Base-by-base conservation (phyloP, 352 stramenopile species). In the Phytopythium cucurbitacearum region DNA sequence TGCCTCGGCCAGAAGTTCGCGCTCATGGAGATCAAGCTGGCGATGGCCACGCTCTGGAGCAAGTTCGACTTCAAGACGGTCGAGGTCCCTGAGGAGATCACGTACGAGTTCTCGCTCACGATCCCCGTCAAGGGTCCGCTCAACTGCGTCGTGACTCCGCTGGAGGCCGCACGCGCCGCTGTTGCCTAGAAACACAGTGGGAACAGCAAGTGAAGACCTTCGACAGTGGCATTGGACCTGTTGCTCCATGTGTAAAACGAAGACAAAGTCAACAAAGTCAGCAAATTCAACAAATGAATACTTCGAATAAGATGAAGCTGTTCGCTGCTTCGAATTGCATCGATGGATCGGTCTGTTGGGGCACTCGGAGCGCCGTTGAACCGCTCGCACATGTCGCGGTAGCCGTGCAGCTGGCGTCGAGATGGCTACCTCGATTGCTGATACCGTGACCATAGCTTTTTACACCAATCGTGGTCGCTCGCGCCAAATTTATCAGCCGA, bases 1-100 rank as follows among this genome's bases (percentile, higher is more conserved):
- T 91, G 80, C 43, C 62, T 91, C 21, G 80, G 80, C 4, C 56
- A 62, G 48, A 68, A 71, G 43, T 73, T 85, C 12, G 76, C 76
- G 32, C 65, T 76, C 51, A 68, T 80, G 57, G 69, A 87, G 62
- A 80, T 87, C 54, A 87, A 85, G 58, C 56, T 84, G 32, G 59
- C 72, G 10, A 50, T 87, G 54, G 73, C 71, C 7, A 68, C 71
- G 10, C 49, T 85, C 0, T 65, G 73, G 40, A 75, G 69, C 50
- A 71, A 76, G 40, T 85, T 76, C 36, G 64, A 76, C 38, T 52
- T 87, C 21, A 63, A 61, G 51, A 82, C 62, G 0, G 59, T 84
- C 1, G 56, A 83, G 51, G 58, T 79, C 21, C 71, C 69, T 33
- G 64, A 57, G 59, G 56, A 54, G 7, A 51, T 82, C 51, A 81